Conservation (phyloP, 2,329 filamentous ascomycete species). For the Huntiella omanensis region DNA sequence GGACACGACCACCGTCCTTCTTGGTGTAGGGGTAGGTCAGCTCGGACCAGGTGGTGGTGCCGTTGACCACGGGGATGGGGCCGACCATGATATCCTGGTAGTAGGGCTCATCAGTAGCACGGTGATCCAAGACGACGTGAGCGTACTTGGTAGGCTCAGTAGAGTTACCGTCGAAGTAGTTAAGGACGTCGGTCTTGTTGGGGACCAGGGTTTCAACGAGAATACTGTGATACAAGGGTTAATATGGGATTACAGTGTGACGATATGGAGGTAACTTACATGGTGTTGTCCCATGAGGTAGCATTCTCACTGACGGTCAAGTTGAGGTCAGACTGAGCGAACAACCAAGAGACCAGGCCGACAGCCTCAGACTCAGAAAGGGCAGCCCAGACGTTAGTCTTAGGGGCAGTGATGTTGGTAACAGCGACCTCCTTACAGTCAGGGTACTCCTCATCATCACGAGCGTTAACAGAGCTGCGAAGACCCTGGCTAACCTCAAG, state of each 20-base stretch:
- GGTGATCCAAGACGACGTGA: conserved; percentile 26
- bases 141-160: conserved; percentile 24
- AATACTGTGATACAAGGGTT: conserved; percentile 1
- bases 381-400: conserved; percentile 22
- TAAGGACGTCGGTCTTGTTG: conserved; percentile 28
- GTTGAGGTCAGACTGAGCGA: conserved; percentile 26
- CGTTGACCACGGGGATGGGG: conserved; percentile 24
- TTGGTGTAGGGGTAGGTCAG: conserved; percentile 27
- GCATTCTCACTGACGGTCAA: conserved; percentile 22
- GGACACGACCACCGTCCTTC: conserved; percentile 19
- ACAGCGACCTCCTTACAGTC: conserved; percentile 9
- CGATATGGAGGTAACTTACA: conserved; percentile 16
- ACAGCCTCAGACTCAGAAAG: conserved; percentile 24
- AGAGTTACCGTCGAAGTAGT: conserved; percentile 23
- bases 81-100: conserved; percentile 31
- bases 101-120: conserved; percentile 23
- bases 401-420: conserved; percentile 18
- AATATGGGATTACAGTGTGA: neutral
- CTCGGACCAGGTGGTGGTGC: conserved; percentile 20
- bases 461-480: neutral
- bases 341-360: conserved; percentile 23
- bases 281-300: conserved; percentile 22
- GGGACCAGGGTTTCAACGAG: conserved; percentile 25
- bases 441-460: conserved; percentile 2
- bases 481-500: conserved; percentile 4